Base-by-base conservation (phyloP, 441 rosid species). In the Populus hybrid region DNA sequence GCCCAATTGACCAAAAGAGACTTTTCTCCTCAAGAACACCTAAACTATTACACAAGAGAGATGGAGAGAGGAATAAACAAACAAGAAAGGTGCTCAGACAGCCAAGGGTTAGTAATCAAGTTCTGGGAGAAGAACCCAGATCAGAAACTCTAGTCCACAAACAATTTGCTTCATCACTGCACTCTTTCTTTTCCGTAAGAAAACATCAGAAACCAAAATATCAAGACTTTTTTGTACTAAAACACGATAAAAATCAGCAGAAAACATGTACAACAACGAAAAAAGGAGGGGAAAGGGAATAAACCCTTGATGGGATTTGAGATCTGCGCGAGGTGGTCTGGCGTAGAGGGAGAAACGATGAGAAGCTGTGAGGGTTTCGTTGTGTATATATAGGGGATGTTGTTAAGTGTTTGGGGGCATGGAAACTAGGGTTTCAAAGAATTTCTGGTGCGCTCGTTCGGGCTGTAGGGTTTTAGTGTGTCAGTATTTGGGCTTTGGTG, bases 111-210 rank as follows among this genome's bases (percentile, higher is more conserved):
- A 82, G 79, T 93, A 97, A 83, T 95, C 99, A 93, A 87, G 78
- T 89, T 82, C 87, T 66, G 83, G 86, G 87, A 50, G 66, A 68
- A 82, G 72, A 86, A 61, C 90, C 90, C 90, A 86, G 88, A 92
- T 95, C 98, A 82, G 99, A 95, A 92, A 95, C 98, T 93, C 98
- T 93, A 95, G 98, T 95, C 98, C 99, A 95, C 91, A 86, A 86
- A 72, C 28, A 61, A 61, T 61, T 85, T 81, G 89, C 72, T 73
- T 93, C 99, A 84, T 93, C 99, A 90, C 84, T 33, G 87, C 91
- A 84, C 82, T 42, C 82, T 75, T 61, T 24, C 6, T 9, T 38
- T 6, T 36, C 36, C 35, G 12, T 33, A 11, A 61, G 9, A 7
- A 28, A 2, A 38, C 20, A 2, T 2, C 8, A 9, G 14, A 24